Base-by-base conservation (phyloP, 2,329 filamentous ascomycete species). In the Mollisiaceae sp. region DNA sequence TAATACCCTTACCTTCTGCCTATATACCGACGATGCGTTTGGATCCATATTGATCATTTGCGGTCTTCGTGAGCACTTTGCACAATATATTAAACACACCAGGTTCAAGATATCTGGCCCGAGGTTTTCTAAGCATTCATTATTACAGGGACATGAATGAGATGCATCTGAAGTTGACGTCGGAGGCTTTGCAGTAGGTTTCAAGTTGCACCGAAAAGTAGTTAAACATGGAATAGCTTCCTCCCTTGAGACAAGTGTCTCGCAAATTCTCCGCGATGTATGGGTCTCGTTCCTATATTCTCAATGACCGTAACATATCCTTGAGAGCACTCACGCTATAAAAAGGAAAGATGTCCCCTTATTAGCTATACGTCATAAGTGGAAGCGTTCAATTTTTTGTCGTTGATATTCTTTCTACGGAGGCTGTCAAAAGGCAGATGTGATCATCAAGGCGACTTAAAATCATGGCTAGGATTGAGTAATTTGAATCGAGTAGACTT, bases 1-100 rank as follows among this genome's bases (percentile, higher is more conserved):
- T 65, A 71, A 63, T 73, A 73, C 59, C 68, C 65, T 69, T 67
- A 68, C 62, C 58, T 68, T 60, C 57, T 71, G 65, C 68, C 43
- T 47, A 62, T 65, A 56, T 58, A 35, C 54, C 14, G 14, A 57
- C 45, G 9, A 38, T 50, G 38, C 27, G 39, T 60, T 67, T 69
- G 65, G 67, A 66, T 68, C 64, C 59, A 63, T 63, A 56, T 70
- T 63, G 60, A 57, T 60, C 45, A 54, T 35, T 35, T 15, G 50
- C 54, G 45, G 24, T 35, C 24, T 27, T 54, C 47, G 20, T 54
- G 47, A 18, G 55, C 55, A 56, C 12, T 18, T 47, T 47, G 43
- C 43, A 47, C 8, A 47, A 20, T n/a, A 47, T 47, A 47, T 47
- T 18, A 47, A 8, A 52, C 9, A 22, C 20, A 20, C 47, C 47